Percentiles rank a stretch among this genome's conserved stretches.
These are phyloP conservation scores for Chrysanthemum seticuspe DNA, from an alignment of 129 eudicot genomes.

Conservation along the genomic window DNA sequence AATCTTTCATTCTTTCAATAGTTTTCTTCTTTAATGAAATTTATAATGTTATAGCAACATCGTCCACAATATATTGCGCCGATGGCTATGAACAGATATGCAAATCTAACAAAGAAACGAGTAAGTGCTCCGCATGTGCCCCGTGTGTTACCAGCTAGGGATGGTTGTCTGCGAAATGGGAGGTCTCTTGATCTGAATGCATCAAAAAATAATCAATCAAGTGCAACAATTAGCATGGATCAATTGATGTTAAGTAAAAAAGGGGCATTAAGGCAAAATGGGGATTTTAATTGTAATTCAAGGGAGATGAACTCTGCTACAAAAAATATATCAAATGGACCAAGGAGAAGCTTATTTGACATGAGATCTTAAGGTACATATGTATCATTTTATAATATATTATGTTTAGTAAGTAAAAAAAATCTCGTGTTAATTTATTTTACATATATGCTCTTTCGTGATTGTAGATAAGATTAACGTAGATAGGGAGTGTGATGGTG, in stretches of 20 bases:
- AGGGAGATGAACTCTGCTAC: neutral
- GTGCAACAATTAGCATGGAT: neutral
- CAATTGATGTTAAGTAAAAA: neutral
- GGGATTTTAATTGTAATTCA: neutral
- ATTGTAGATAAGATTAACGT: no score
- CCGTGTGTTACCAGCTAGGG: neutral
- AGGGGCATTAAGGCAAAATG: neutral
- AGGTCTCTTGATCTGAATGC: neutral
- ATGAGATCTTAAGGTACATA: neutral
- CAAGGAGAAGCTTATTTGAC: neutral
- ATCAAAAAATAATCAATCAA: neutral
- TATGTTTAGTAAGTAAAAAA: no score
- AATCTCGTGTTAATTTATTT: neutral
- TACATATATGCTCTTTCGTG: neutral
- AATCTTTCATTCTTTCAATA: neutral
- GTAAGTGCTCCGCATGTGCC: neutral
- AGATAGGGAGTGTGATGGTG: neutral
- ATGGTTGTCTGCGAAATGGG: neutral
- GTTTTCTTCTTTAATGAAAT: neutral
- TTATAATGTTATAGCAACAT: neutral
- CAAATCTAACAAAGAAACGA: constrained; percentile 8
- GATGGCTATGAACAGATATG: constrained; percentile 1
- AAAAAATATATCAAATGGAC: neutral
- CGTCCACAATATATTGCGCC: neutral
- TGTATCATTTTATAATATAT: neutral